These are phyloP conservation scores for Candida corydali DNA, from an alignment of 805 yeast genomes.

Conservation along the genomic window DNA sequence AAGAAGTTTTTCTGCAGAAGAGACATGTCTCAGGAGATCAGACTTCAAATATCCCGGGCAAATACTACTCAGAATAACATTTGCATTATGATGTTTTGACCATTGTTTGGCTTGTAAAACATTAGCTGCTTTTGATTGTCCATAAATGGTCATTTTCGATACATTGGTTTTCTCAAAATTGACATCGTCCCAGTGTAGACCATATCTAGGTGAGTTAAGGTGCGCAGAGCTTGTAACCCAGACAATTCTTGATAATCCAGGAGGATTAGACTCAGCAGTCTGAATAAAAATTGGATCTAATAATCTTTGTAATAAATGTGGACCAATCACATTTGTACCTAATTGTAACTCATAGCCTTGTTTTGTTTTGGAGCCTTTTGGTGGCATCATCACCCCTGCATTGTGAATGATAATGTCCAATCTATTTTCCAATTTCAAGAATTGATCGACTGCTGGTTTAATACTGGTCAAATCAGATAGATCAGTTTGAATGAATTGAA, in stretches of 20 bases:
- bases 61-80: constrained; percentile 28
- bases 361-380: constrained; percentile 13
- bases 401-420: constrained; percentile 20
- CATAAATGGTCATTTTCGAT: constrained; percentile 22
- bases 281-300: constrained; percentile 12
- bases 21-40: constrained; percentile 25
- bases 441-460: constrained; percentile 29
- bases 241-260: constrained; percentile 32
- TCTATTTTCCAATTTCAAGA: constrained; percentile 13
- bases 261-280: constrained; percentile 18
- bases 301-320: constrained; percentile 9
- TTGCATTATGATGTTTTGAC: constrained; percentile 22
- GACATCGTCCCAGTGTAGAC: constrained; percentile 32
- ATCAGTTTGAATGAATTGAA: constrained; percentile 17
- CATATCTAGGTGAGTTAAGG: constrained; percentile 21
- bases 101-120: constrained; percentile 33
- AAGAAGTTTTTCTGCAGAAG: not conserved
- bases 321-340: constrained; percentile 25
- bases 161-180: constrained; percentile 14
- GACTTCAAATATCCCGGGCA: constrained; percentile 41
- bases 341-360: constrained; percentile 37
- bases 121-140: constrained; percentile 42
- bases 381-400: constrained; percentile 27
- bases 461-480: constrained; percentile 40
- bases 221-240: constrained; percentile 44